Percentiles rank a stretch among this genome's conserved stretches.
phyloP scores from a whole-genome alignment of 116 monocot genomes.

The Iris pallida region DNA sequence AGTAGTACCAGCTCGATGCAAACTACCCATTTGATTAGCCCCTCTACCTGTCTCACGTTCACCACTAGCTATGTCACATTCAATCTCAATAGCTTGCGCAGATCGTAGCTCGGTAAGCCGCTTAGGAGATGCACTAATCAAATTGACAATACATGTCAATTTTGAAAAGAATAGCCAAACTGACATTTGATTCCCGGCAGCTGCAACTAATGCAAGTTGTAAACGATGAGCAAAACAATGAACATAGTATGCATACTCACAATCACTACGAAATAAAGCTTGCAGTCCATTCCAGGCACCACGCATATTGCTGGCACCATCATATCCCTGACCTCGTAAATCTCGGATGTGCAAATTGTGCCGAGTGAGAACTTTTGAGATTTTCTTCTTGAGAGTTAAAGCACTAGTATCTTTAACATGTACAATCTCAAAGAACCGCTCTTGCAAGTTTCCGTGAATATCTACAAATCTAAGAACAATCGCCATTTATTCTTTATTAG shows the following conservation, averaged over 20 bases:
- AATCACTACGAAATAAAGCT: not conserved
- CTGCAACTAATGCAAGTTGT: not conserved
- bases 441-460: not conserved
- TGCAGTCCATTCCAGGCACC: not conserved
- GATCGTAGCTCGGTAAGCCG: not conserved
- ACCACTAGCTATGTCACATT: not conserved
- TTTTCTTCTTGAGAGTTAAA: not conserved
- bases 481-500: not conserved
- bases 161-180: not conserved
- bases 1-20: not conserved
- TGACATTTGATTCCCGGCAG: not conserved
- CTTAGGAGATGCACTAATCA: not conserved
- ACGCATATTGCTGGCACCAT: not conserved
- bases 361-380: not conserved
- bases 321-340: not conserved
- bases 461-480: constrained; percentile 1
- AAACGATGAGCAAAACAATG: not conserved
- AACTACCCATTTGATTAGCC: not conserved
- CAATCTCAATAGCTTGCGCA: not conserved
- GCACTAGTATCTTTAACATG: not conserved
- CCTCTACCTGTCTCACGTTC: not conserved
- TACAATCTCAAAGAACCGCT: not conserved
- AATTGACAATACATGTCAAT: not conserved
- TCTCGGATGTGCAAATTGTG: not conserved
- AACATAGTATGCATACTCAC: not conserved